These are phyloP conservation scores for Cyclostephanos invisitatus DNA, from an alignment of 108 stramenopile species.

Conservation along the genomic window DNA sequence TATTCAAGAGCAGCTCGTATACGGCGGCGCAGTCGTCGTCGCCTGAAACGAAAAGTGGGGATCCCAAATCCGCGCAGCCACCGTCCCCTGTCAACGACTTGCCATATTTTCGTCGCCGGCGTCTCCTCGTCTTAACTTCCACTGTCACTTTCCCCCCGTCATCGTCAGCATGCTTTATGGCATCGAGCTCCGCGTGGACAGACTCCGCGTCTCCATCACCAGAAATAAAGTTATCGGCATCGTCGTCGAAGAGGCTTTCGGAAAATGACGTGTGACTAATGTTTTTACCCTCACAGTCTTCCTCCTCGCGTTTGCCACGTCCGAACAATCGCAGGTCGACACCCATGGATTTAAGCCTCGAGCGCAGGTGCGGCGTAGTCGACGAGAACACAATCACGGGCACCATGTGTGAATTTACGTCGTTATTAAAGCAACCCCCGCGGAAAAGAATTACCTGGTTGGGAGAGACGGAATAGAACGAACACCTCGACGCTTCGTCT, in stretches of 20 bases:
- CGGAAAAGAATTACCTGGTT: conserved; percentile 47
- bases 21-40: conserved; percentile 61
- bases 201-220: conserved; percentile 13
- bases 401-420: conserved; percentile 7
- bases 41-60: conserved; percentile 52
- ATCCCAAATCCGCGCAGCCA: not conserved
- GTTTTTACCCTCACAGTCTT: conserved; percentile 7
- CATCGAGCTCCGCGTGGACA: conserved; percentile 62
- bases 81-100: not conserved
- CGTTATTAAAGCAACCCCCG: conserved; percentile 8
- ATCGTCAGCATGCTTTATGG: conserved; percentile 52
- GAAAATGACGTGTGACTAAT: conserved; percentile 9
- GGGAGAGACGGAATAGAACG: conserved; percentile 45
- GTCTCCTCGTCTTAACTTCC: conserved; percentile 26
- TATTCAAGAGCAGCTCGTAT: conserved; percentile 64
- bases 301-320: not conserved
- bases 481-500: conserved; percentile 42
- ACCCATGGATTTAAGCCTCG: conserved; percentile 42
- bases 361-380: conserved; percentile 38
- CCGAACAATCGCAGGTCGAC: conserved; percentile 22
- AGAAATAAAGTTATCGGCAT: not conserved
- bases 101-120: not conserved
- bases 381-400: conserved; percentile 56
- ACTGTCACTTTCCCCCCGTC: conserved; percentile 35
- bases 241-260: conserved; percentile 20